phyloP scores from a whole-genome alignment of 176 grass and related monocot species.

The Microstegium vimineum region DNA sequence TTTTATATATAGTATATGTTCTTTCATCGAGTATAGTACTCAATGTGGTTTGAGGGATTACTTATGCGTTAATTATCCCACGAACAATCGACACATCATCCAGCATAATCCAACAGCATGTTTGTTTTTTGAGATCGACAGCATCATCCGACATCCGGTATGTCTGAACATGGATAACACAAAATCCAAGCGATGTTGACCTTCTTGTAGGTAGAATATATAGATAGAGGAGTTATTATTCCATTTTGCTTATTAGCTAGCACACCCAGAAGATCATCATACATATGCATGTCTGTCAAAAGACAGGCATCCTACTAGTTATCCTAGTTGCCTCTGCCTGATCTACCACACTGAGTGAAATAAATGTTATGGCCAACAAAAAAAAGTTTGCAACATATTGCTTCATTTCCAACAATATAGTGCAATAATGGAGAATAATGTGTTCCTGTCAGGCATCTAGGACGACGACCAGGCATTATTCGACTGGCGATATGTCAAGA shows the following conservation, averaged over 20 bases:
- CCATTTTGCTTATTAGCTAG: constrained; percentile 28
- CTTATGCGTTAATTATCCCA: not conserved
- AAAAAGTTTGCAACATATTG: not conserved
- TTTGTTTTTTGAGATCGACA: constrained; percentile 18
- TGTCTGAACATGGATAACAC: constrained; percentile 18
- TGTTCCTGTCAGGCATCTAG: not conserved
- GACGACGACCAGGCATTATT: not conserved
- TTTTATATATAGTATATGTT: not conserved
- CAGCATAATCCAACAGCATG: not conserved
- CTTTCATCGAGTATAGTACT: constrained; percentile 1
- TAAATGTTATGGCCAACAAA: constrained; percentile 7
- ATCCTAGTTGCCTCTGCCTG: not conserved
- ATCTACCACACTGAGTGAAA: constrained; percentile 9
- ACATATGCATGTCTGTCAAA: not conserved
- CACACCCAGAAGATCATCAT: not conserved
- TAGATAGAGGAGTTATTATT: not conserved
- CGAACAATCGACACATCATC: constrained; percentile 24
- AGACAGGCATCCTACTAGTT: not conserved
- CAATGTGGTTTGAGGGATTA: not conserved
- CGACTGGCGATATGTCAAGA: not conserved
- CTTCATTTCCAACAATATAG: not conserved
- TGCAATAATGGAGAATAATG: not conserved
- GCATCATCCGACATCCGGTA: constrained; percentile 10
- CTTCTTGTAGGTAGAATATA: not conserved
- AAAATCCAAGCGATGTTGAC: constrained; percentile 26